Conservation (phyloP, 257 asterid species). For the Solanum gracilifrons region DNA sequence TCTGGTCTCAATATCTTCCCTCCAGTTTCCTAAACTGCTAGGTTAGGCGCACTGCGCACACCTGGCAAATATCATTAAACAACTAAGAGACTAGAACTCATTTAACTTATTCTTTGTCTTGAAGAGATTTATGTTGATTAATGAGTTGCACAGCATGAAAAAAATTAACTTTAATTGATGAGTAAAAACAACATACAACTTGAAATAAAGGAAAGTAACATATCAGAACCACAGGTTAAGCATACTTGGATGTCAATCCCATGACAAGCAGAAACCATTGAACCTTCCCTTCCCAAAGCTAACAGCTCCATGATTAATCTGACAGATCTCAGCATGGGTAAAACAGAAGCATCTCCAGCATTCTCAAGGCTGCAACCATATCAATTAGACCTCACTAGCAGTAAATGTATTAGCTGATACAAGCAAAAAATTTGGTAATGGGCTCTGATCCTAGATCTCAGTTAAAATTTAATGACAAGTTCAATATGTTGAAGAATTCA, state of each 20-base stretch:
- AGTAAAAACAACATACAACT: not conserved
- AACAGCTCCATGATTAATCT: conserved; percentile 58
- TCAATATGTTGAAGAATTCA: not conserved
- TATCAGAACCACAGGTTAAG: conserved; percentile 1
- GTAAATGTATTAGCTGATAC: not conserved
- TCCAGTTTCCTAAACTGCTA: not conserved
- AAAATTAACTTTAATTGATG: not conserved
- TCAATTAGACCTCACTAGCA: not conserved
- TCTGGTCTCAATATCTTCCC: not conserved
- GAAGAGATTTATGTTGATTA: not conserved
- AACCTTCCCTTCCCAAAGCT: conserved; percentile 28
- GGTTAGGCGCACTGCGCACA: not conserved
- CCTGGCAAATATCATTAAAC: not conserved
- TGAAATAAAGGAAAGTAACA: not conserved
- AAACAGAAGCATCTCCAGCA: conserved; percentile 76
- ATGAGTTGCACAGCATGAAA: not conserved
- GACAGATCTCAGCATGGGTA: conserved; percentile 79
- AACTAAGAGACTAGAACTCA: not conserved
- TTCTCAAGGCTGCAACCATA: conserved; percentile 62
- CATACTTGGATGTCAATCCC: conserved; percentile 51
- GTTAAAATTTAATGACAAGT: not conserved
- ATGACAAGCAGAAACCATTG: conserved; percentile 18
- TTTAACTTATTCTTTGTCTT: not conserved
- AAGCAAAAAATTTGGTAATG: not conserved
- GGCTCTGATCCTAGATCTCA: not conserved